These are phyloP conservation scores for Penicillium simplicissimum DNA, from an alignment of 495 filamentous ascomycete genomes.

Conservation along the genomic window DNA sequence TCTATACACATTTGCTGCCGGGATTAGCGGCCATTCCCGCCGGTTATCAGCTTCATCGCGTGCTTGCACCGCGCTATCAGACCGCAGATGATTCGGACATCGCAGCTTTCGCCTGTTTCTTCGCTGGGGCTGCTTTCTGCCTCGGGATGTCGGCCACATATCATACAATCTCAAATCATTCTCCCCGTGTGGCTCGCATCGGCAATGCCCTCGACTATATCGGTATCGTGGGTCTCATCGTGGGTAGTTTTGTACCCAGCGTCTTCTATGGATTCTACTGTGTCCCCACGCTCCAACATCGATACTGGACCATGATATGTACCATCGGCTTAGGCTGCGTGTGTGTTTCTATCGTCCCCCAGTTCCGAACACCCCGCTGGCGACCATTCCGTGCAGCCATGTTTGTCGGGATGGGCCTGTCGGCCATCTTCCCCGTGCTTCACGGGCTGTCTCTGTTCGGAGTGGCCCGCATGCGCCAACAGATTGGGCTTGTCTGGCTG, in stretches of 20 bases:
- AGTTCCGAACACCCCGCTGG: conserved; percentile 79
- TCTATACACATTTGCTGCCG: conserved; percentile 79
- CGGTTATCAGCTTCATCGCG: conserved; percentile 45
- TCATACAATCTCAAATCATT: conserved; percentile 71
- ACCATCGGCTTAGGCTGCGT: conserved; percentile 73
- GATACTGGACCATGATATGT: conserved; percentile 81
- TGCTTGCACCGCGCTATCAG: conserved; percentile 65
- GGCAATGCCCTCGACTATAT: conserved; percentile 84
- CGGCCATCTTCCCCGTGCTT: conserved; percentile 75
- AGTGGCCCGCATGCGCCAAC: conserved; percentile 53
- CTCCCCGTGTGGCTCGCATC: conserved; percentile 54
- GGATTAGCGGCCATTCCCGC: conserved; percentile 42
- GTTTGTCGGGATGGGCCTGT: conserved; percentile 88
- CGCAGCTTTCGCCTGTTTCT: conserved; percentile 74
- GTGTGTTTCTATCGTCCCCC: conserved; percentile 70
- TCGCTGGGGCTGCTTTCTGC: conserved; percentile 71
- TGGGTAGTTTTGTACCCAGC: conserved; percentile 82
- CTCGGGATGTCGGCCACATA: conserved; percentile 85
- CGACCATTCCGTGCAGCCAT: conserved; percentile 84
- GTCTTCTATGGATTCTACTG: conserved; percentile 87
- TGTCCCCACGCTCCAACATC: conserved; percentile 55
- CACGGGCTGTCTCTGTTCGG: conserved; percentile 71
- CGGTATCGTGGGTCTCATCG: conserved; percentile 86
- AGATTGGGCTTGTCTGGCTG: conserved; percentile 85
- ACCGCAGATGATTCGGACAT: conserved; percentile 65